phyloP scores from a whole-genome alignment of 768 basidiomycete species.

The Mycena metata region DNA sequence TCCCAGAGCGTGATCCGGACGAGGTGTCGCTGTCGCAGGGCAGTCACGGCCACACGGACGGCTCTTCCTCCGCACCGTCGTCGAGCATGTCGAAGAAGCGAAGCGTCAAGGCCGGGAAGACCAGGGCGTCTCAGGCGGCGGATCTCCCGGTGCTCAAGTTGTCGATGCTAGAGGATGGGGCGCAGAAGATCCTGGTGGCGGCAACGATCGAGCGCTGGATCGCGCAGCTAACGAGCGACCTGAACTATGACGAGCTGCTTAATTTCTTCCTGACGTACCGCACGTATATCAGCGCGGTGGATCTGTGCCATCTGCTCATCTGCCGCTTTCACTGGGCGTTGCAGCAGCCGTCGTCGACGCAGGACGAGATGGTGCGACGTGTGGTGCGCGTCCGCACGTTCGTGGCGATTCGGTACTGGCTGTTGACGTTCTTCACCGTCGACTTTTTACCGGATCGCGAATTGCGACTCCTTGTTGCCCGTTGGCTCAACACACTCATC shows the following conservation, averaged over 20 bases:
- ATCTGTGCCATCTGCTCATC: slow-evolving; percentile 86
- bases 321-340: slow-evolving; percentile 93
- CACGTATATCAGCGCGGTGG: slow-evolving; percentile 82
- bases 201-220: slow-evolving; percentile 96
- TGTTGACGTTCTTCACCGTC: slow-evolving; percentile 89
- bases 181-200: slow-evolving; percentile 76
- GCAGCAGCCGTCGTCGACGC: slow-evolving; percentile 58
- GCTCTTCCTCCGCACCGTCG: slow-evolving; percentile 54
- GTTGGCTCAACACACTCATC: slow-evolving; percentile 85
- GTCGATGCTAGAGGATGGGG: slow-evolving; percentile 41
- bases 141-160: slow-evolving; percentile 39
- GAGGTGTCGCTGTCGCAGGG: slow-evolving; percentile 55
- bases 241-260: slow-evolving; percentile 89
- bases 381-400: slow-evolving; percentile 92
- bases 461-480: slow-evolving; percentile 76
- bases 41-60: slow-evolving; percentile 53
- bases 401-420: slow-evolving; percentile 91
- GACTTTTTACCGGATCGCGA: slow-evolving; percentile 90
- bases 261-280: slow-evolving; percentile 95
- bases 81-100: slow-evolving; percentile 54
- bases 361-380: slow-evolving; percentile 79
- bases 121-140: slow-evolving; percentile 50
- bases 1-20: slow-evolving; percentile 49
- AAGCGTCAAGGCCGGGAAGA: slow-evolving; percentile 51
- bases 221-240: slow-evolving; percentile 87